Evolutionary conservation across 1,139 yeast species (phyloP).

Genomic region (Geotrichum cucujoidarum): DNA sequence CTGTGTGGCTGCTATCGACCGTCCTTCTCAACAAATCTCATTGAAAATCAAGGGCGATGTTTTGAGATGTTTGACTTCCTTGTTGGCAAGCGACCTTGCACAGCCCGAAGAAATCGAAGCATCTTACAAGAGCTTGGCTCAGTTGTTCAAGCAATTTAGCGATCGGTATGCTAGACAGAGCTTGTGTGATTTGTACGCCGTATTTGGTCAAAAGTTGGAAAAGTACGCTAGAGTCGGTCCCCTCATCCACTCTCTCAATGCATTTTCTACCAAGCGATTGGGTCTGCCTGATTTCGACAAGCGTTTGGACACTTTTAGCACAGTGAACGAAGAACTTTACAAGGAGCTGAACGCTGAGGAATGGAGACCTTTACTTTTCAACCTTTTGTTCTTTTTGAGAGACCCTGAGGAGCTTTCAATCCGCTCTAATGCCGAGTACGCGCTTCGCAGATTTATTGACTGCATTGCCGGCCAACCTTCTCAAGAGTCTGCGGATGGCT

Average conservation of each 20-base stretch:
- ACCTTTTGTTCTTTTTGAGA: conserved; percentile 63
- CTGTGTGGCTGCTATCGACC: conserved; percentile 57
- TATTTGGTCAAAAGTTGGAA: conserved; percentile 52
- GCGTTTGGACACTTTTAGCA: conserved; percentile 62
- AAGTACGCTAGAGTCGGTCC: conserved; percentile 46
- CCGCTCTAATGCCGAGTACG: conserved; percentile 69
- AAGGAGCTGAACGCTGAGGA: conserved; percentile 46
- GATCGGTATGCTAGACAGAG: conserved; percentile 59
- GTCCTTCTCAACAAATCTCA: conserved; percentile 53
- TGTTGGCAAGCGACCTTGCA: conserved; percentile 53
- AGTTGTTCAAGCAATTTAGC: conserved; percentile 52
- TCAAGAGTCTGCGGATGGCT: conserved; percentile 29
- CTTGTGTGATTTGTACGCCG: conserved; percentile 54
- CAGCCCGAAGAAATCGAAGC: conserved; percentile 49
- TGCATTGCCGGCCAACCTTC: conserved; percentile 29
- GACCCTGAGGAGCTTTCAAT: conserved; percentile 79
- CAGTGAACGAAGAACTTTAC: conserved; percentile 55
- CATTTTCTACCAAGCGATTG: conserved; percentile 58
- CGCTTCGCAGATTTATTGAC: conserved; percentile 64
- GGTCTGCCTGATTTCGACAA: conserved; percentile 77
- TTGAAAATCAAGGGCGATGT: conserved; percentile 51
- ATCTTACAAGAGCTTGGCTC: conserved; percentile 54
- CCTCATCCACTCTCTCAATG: conserved; percentile 59
- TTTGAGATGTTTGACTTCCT: conserved; percentile 51
- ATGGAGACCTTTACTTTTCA: conserved; percentile 77